These are phyloP conservation scores for Daldinia sp. DNA, from an alignment of 2,329 filamentous ascomycete species.

Conservation along the genomic window DNA sequence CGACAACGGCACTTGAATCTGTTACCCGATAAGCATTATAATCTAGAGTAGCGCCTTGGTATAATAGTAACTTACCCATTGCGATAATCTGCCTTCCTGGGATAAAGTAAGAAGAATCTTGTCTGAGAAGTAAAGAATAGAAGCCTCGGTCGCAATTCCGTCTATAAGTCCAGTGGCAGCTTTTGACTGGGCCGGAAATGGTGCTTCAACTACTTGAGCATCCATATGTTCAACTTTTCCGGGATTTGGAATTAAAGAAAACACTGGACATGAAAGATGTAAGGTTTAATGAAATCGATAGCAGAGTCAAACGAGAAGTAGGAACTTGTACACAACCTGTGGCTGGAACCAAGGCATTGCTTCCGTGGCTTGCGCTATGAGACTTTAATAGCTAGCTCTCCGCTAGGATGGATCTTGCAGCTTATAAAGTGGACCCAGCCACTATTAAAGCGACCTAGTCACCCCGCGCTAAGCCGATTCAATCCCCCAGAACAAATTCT, in stretches of 20 bases:
- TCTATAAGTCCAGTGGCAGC: conserved; percentile 72
- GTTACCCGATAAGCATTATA: conserved; percentile 20
- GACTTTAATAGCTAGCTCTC: background rate
- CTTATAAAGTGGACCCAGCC: background rate
- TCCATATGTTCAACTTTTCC: conserved; percentile 53
- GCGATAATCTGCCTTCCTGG: conserved; percentile 85
- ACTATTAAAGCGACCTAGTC: background rate
- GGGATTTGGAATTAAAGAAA: conserved; percentile 14
- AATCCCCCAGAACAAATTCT: conserved; percentile 43
- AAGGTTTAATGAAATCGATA: background rate
- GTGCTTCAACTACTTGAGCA: conserved; percentile 60
- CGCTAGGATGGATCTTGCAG: background rate
- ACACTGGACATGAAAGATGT: background rate
- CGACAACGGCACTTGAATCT: conserved; percentile 85
- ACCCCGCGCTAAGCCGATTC: conserved; percentile 48
- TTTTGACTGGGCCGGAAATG: conserved; percentile 76
- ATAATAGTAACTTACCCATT: conserved; percentile 77
- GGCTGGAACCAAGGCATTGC: background rate
- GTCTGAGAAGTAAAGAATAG: conserved; percentile 81
- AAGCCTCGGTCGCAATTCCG: conserved; percentile 77
- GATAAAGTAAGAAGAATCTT: conserved; percentile 91
- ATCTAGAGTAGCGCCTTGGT: background rate
- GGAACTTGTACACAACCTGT: background rate
- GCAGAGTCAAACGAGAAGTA: background rate
- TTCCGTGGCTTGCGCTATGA: background rate